Conservation (phyloP, 1,284 basidiomycete genomes). For the Ustilago lituana region DNA sequence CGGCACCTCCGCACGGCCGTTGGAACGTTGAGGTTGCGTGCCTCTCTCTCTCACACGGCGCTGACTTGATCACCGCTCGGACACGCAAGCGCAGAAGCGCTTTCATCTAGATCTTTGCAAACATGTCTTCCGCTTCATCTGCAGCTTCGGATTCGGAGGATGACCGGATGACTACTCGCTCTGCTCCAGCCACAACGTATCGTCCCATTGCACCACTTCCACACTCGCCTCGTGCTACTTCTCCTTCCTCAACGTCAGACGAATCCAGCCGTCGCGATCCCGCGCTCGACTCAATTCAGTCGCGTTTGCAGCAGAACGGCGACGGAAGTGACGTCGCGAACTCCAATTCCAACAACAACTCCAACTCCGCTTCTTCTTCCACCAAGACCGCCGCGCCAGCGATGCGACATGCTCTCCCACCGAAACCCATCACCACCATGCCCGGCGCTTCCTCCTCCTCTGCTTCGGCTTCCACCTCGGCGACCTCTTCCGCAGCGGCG, state of each 20-base stretch:
- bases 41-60: too few relatives aligned
- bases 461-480: constrained; percentile 6
- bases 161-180: constrained; percentile 47
- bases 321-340: too few relatives aligned
- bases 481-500: constrained; percentile 19
- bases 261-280: constrained; percentile 1
- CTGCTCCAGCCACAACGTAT: constrained; percentile 49
- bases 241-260: constrained; percentile 26
- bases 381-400: constrained; percentile 14
- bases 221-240: constrained; percentile 33
- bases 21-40: too few relatives aligned
- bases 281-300: constrained; percentile 6
- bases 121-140: constrained; percentile 43
- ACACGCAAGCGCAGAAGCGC: too few relatives aligned
- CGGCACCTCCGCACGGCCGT: too few relatives aligned
- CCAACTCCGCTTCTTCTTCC: constrained; percentile 16
- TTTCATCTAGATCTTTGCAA: background rate
- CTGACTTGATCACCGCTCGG: too few relatives aligned
- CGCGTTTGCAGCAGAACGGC: constrained; percentile 14
- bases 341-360: constrained; percentile 12
- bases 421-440: constrained; percentile 49
- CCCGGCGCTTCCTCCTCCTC: constrained; percentile 10
- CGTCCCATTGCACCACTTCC: constrained; percentile 49
- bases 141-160: constrained; percentile 42
- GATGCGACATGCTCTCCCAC: constrained; percentile 54